phyloP scores from a whole-genome alignment of 108 stramenopile genomes.

The Skeletonema marinoi region DNA sequence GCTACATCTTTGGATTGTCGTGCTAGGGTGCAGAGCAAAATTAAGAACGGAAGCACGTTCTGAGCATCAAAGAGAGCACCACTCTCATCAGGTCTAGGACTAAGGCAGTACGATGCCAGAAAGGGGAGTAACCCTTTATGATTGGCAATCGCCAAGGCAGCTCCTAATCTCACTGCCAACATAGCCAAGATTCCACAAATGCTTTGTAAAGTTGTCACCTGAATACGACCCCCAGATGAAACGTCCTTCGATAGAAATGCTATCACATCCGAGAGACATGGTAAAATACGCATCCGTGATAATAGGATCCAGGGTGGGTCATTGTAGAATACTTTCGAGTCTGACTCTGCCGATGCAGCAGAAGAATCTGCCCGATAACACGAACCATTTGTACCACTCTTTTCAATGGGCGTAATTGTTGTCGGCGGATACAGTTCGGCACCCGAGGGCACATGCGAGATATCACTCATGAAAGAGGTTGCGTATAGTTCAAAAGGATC shows the following conservation, averaged over 20 bases:
- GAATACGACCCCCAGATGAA: slow-evolving; percentile 12
- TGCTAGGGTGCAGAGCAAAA: slow-evolving; percentile 62
- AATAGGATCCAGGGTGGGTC: slow-evolving; percentile 89
- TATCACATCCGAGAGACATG: slow-evolving; percentile 64
- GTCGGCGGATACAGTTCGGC: slow-evolving; percentile 59
- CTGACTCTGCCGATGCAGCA: slow-evolving; percentile 69
- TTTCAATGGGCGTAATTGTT: slow-evolving; percentile 43
- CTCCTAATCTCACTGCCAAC: slow-evolving; percentile 80
- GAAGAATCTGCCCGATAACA: slow-evolving; percentile 76
- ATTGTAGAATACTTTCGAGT: slow-evolving; percentile 74
- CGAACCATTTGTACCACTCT: slow-evolving; percentile 37
- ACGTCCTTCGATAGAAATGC: slow-evolving; percentile 39
- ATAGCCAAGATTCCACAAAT: slow-evolving; percentile 77
- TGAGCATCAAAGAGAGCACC: slow-evolving; percentile 12
- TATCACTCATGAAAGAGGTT: slow-evolving; percentile 70
- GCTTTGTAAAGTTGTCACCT: slow-evolving; percentile 48
- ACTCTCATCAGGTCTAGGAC: slow-evolving; percentile 20
- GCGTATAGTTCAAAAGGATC: slow-evolving; percentile 47
- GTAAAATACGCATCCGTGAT: slow-evolving; percentile 85
- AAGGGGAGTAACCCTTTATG: slow-evolving; percentile 62
- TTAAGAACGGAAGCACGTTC: slow-evolving; percentile 51
- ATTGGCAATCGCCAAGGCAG: slow-evolving; percentile 77
- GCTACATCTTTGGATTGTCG: slow-evolving; percentile 84
- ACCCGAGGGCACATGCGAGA: slow-evolving; percentile 64
- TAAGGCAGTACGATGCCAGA: slow-evolving; percentile 33